phyloP scores from a whole-genome alignment of 495 filamentous ascomycete genomes.

The Aspergillus ostianus region DNA sequence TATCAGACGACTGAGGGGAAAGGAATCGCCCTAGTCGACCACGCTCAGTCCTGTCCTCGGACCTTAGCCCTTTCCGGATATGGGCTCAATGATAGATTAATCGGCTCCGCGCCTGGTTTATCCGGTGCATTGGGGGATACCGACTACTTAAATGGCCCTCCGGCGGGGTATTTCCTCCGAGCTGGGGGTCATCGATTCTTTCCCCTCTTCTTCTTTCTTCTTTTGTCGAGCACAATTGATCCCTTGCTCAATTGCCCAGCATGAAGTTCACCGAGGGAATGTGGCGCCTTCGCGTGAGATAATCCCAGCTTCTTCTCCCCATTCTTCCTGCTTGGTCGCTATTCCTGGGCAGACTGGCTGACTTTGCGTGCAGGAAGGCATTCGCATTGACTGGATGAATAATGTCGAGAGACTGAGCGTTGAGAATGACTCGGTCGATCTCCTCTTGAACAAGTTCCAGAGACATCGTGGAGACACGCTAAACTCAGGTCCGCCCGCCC shows the following conservation, averaged over 20 bases:
- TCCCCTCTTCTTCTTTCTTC: neutral
- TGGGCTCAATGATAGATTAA: neutral
- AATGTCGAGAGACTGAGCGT: conserved; percentile 42
- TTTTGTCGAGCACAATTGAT: neutral
- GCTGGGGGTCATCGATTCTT: neutral
- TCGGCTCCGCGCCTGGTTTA: neutral
- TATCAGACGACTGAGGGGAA: neutral
- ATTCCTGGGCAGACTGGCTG: conserved; percentile 1
- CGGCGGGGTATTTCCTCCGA: neutral
- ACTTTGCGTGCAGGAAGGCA: conserved; percentile 29
- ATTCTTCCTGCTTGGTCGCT: neutral
- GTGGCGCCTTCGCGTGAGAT: conserved; percentile 40
- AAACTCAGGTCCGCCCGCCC: conserved; percentile 47
- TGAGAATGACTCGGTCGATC: conserved; percentile 35
- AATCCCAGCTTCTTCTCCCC: neutral
- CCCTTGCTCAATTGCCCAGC: conserved; percentile 13
- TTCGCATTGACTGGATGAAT: conserved; percentile 48
- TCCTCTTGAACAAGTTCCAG: conserved; percentile 44
- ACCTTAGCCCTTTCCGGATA: neutral
- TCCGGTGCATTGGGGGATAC: neutral
- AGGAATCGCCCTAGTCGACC: neutral
- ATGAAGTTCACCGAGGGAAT: conserved; percentile 50
- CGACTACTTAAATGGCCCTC: neutral
- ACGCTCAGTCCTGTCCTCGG: neutral
- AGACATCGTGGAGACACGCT: conserved; percentile 55